Evolutionary conservation across 192 early-diverging fungal genomes (phyloP).

Genomic region (Backusella liffmaniae): DNA sequence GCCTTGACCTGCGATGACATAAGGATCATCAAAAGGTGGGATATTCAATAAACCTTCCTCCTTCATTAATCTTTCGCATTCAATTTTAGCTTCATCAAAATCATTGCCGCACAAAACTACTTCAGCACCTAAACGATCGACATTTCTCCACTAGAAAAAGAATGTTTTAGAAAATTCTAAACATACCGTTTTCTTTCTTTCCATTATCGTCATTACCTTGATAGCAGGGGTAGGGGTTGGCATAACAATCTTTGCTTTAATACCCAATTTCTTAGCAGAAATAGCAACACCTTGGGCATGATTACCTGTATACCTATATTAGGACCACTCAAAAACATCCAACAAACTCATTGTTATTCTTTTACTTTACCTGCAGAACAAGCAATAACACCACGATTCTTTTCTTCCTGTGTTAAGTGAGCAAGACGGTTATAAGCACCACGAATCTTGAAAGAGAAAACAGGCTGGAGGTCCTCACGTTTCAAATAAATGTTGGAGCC

Average conservation of each 20-base stretch:
- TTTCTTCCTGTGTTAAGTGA: slow-evolving; percentile 78
- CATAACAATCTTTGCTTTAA: slow-evolving; percentile 98
- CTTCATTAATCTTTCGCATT: slow-evolving; percentile 72
- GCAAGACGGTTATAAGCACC: slow-evolving; percentile 95
- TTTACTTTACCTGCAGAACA: slow-evolving; percentile 81
- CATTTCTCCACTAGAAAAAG: slow-evolving; percentile 73
- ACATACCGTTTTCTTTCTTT: not conserved
- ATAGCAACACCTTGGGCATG: slow-evolving; percentile 98
- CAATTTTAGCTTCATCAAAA: slow-evolving; percentile 93
- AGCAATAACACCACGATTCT: slow-evolving; percentile 84
- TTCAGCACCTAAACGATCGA: slow-evolving; percentile 84
- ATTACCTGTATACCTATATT: slow-evolving; percentile 59
- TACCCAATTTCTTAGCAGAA: slow-evolving; percentile 88
- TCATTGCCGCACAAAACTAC: slow-evolving; percentile 90
- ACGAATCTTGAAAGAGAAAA: slow-evolving; percentile 98
- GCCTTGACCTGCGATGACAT: slow-evolving; percentile 99
- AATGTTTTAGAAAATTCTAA: not conserved
- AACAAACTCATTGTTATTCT: not conserved
- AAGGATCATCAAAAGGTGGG: slow-evolving; percentile 97
- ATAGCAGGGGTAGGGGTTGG: slow-evolving; percentile 59
- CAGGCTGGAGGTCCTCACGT: slow-evolving; percentile 95
- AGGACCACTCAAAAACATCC: slow-evolving; percentile 72
- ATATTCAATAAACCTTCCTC: slow-evolving; percentile 84
- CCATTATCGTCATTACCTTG: slow-evolving; percentile 26
- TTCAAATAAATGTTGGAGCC: slow-evolving; percentile 80